A percentile compares a stretch with the other conserved stretches of the same genome.
phyloP scores from a whole-genome alignment of 2,329 filamentous ascomycete species.

The Ophiostoma tasmaniense region DNA sequence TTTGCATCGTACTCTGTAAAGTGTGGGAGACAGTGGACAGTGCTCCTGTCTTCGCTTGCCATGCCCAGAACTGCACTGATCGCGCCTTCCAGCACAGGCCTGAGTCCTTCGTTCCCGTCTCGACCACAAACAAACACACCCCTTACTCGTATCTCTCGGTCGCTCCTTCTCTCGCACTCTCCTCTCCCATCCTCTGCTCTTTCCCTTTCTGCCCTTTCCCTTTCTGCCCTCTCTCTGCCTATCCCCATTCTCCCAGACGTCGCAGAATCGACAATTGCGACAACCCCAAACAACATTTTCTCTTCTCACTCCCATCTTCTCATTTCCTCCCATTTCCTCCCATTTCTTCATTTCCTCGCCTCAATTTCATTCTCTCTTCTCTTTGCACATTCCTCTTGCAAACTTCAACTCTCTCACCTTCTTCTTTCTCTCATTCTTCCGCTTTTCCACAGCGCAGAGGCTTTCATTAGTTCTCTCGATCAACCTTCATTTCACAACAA shows the following conservation, averaged over 20 bases:
- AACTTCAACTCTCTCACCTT: conserved; percentile 17
- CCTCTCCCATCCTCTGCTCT: conserved; percentile 9
- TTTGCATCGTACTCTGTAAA: neutral
- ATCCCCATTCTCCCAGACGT: conserved; percentile 13
- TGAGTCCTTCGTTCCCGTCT: conserved; percentile 4
- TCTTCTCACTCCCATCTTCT: neutral
- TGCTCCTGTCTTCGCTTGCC: neutral
- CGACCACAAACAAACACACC: conserved; percentile 16
- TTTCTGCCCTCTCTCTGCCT: neutral
- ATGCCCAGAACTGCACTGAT: neutral
- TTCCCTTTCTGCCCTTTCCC: conserved; percentile 9
- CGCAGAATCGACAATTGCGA: conserved; percentile 17
- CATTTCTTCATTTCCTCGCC: neutral
- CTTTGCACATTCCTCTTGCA: conserved; percentile 9
- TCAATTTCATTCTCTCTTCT: neutral
- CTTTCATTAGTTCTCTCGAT: conserved; percentile 42
- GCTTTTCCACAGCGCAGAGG: conserved; percentile 24
- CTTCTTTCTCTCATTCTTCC: conserved; percentile 17
- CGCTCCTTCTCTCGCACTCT: conserved; percentile 2
- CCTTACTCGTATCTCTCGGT: conserved; percentile 11
- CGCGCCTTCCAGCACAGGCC: neutral
- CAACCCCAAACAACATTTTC: conserved; percentile 10
- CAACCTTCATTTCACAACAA: neutral
- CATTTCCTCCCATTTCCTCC: neutral
- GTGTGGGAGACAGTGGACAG: no score